phyloP scores from a whole-genome alignment of 2,329 filamentous ascomycete species.

The Chalaropsis ovoidea region DNA sequence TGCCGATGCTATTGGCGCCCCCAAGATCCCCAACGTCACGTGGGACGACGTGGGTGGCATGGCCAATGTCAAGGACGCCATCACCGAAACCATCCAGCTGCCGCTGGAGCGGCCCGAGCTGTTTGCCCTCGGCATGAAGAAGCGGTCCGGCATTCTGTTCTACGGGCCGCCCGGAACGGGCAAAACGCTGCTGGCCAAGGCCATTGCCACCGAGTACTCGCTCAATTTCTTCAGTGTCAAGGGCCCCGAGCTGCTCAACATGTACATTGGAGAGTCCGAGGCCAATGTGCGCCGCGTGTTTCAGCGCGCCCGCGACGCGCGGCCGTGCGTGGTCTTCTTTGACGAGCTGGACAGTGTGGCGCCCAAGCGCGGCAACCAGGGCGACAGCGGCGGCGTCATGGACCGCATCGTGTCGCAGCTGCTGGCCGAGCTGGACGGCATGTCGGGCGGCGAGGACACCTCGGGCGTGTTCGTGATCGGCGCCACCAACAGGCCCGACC shows the following conservation, averaged over 20 bases:
- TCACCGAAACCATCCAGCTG: constrained; percentile 91
- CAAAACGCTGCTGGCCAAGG: constrained; percentile 86
- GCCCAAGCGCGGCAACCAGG: constrained; percentile 92
- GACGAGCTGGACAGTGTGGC: constrained; percentile 89
- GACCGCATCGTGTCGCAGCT: constrained; percentile 93
- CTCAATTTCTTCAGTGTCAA: constrained; percentile 94
- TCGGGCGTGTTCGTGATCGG: constrained; percentile 95
- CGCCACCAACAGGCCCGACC: constrained; percentile 86
- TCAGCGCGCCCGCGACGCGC: constrained; percentile 72
- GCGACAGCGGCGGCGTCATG: constrained; percentile 95
- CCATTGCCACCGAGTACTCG: constrained; percentile 86
- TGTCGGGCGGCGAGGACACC: constrained; percentile 55
- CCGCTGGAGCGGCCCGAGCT: constrained; percentile 84
- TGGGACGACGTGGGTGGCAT: constrained; percentile 95
- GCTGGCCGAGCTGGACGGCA: constrained; percentile 89
- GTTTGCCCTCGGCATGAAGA: constrained; percentile 97
- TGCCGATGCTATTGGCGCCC: constrained; percentile 90
- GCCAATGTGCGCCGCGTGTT: constrained; percentile 85
- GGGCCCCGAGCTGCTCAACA: constrained; percentile 82
- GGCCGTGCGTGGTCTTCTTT: constrained; percentile 87
- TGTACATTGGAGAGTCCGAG: constrained; percentile 93
- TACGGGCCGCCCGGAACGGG: constrained; percentile 86
- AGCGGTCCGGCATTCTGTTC: constrained; percentile 84
- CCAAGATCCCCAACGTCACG: constrained; percentile 92
- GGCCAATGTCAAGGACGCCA: constrained; percentile 89